Base-by-base conservation (phyloP, 2,329 filamentous ascomycete species). In the Immersiporthe knoxdaviesiana region DNA sequence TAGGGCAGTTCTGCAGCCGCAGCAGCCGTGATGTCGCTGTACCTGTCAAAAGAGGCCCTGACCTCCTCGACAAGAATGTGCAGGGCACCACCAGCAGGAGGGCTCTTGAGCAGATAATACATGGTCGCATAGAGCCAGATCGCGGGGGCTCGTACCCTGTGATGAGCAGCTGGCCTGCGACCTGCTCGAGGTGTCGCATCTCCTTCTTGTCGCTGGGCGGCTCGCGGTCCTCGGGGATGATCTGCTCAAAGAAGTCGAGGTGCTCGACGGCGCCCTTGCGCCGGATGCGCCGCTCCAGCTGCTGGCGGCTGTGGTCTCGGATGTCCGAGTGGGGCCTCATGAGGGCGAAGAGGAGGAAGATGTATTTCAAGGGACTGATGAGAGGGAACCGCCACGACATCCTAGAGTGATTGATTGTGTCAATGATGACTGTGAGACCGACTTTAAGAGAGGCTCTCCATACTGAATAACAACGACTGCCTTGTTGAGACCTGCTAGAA, bases 11-110 rank as follows among this genome's bases (percentile, higher is more conserved):
- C 69, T 47, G 71, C 72, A 21, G 77, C 75, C 10, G 72, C 72
- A n/a, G 70, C 58, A 11, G 77, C 76, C 27, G 73, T 75, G 63
- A 81, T 79, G 16, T 79, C 75, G 3, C 77, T 76, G 0, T 79
- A 76, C 0, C 71, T 73, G 0, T 79, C 75, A 72, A 85, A 85
- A 0, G 77, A 67, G 3, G 72, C 67, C 3, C 82, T 78, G 5
- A 85, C 75, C 70, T 86, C 84, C 0, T 75, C 71, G 3, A 75
- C 76, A 3, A 87, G 75, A 41, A 77, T 80, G 1, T 74, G 70
- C 63, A 83, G 72, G 0, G 77, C 75, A 1, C 77, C 72, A 0
- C n/a, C n/a, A n/a, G n/a, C n/a, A n/a, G n/a, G n/a, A n/a, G 78
- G 79, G 67, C 83, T 76, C 4, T 75, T 77, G 2, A 83, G 73